Evolutionary conservation across 2,329 filamentous ascomycete species (phyloP).

Genomic region (Exophiala viscosa): DNA sequence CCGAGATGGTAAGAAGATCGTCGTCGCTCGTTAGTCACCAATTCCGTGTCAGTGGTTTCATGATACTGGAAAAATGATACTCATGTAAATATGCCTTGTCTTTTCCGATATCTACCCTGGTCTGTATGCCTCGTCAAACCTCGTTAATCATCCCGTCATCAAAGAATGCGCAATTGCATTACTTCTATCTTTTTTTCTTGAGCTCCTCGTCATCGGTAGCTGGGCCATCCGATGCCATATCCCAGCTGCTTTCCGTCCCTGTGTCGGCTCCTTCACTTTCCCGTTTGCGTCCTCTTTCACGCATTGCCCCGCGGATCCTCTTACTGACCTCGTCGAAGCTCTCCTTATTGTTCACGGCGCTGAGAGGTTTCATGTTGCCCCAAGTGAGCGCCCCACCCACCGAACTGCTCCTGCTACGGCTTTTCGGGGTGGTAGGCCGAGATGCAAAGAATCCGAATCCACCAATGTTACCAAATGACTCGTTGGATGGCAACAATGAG

Average conservation of each 20-base stretch:
- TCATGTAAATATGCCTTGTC: too few relatives aligned
- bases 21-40: too few relatives aligned
- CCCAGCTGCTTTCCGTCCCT: constrained; percentile 28
- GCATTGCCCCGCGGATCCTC: constrained; percentile 82
- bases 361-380: constrained; percentile 67
- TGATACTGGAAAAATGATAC: too few relatives aligned
- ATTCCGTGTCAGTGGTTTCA: too few relatives aligned
- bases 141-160: too few relatives aligned
- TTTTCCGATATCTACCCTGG: too few relatives aligned
- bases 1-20: too few relatives aligned
- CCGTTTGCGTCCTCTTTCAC: constrained; percentile 63
- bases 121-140: too few relatives aligned
- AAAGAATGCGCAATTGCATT: too few relatives aligned
- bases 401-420: constrained; percentile 67
- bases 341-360: constrained; percentile 60
- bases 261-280: constrained; percentile 26
- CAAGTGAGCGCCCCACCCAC: constrained; percentile 57
- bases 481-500: constrained; percentile 67
- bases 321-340: constrained; percentile 78
- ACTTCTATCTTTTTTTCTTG: constrained; percentile 23
- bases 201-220: constrained; percentile 27
- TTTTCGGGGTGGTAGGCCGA: constrained; percentile 74
- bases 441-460: constrained; percentile 87
- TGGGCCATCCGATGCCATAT: constrained; percentile 26
- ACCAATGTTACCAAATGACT: constrained; percentile 88